Conservation (phyloP, 2,329 filamentous ascomycete species). For the Verticillium nonalfalfae region DNA sequence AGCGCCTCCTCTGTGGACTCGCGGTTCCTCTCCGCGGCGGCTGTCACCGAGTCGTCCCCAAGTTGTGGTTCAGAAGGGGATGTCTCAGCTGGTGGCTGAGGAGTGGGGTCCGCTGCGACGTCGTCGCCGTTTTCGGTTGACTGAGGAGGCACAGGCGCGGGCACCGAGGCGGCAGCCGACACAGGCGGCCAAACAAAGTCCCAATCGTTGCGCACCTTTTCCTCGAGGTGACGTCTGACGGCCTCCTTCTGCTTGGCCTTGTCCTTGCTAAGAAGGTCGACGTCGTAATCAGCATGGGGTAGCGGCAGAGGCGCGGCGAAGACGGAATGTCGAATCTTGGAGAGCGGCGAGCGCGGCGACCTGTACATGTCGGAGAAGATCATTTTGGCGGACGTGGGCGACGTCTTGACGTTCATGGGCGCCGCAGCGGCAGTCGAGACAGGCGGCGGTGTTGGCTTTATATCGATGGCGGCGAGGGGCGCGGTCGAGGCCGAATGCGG, state of each 20-base stretch:
- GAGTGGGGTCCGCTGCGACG: neutral
- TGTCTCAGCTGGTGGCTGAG: neutral
- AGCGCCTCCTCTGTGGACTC: slow-evolving; percentile 25
- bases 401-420: slow-evolving; percentile 1
- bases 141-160: neutral
- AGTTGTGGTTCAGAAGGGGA: neutral
- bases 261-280: slow-evolving; percentile 55
- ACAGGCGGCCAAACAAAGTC: slow-evolving; percentile 48
- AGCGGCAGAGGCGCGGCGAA: slow-evolving; percentile 16
- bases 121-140: neutral
- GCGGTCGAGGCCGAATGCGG: neutral
- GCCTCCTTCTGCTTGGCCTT: slow-evolving; percentile 58
- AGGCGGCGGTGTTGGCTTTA: neutral
- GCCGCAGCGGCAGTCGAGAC: neutral
- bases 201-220: slow-evolving; percentile 55
- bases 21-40: slow-evolving; percentile 5
- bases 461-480: neutral
- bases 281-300: slow-evolving; percentile 42
- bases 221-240: slow-evolving; percentile 46
- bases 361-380: slow-evolving; percentile 56
- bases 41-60: neutral
- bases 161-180: neutral
- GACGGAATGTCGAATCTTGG: slow-evolving; percentile 37
- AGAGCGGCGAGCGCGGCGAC: slow-evolving; percentile 45
- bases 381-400: slow-evolving; percentile 31